phyloP scores from a whole-genome alignment of 2,329 filamentous ascomycete species.

The Microdochium bolleyi region DNA sequence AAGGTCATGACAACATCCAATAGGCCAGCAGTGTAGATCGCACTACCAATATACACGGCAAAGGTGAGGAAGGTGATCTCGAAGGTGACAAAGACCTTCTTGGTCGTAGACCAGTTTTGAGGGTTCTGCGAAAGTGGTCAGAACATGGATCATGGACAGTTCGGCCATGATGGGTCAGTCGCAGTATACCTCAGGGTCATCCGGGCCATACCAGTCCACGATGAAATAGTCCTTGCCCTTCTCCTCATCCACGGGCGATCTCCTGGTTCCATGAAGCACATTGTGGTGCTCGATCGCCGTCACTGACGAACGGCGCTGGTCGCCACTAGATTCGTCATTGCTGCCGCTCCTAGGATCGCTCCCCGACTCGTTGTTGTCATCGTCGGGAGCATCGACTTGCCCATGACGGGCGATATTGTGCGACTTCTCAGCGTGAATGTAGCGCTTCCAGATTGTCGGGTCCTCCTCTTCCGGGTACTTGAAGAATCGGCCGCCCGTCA shows the following conservation, averaged over 20 bases:
- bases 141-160: too few relatives aligned
- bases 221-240: constrained; percentile 41
- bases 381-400: constrained; percentile 4
- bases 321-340: background rate
- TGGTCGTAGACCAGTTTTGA: constrained; percentile 26
- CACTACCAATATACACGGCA: constrained; percentile 15
- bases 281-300: constrained; percentile 6
- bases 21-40: constrained; percentile 14
- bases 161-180: background rate
- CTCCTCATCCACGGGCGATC: constrained; percentile 32
- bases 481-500: constrained; percentile 25
- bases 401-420: constrained; percentile 36
- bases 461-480: constrained; percentile 38
- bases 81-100: constrained; percentile 24
- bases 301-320: constrained; percentile 1
- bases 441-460: constrained; percentile 36
- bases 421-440: constrained; percentile 39
- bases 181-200: constrained; percentile 30
- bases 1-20: constrained; percentile 9
- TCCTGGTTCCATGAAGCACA: constrained; percentile 8
- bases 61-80: constrained; percentile 17
- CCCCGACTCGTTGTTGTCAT: constrained; percentile 6
- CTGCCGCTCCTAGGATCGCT: background rate
- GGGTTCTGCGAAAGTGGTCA: constrained; percentile 14
- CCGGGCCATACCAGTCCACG: constrained; percentile 39